These are phyloP conservation scores for Calcarisporium arbuscula DNA, from an alignment of 2,329 filamentous ascomycete species.

Conservation along the genomic window DNA sequence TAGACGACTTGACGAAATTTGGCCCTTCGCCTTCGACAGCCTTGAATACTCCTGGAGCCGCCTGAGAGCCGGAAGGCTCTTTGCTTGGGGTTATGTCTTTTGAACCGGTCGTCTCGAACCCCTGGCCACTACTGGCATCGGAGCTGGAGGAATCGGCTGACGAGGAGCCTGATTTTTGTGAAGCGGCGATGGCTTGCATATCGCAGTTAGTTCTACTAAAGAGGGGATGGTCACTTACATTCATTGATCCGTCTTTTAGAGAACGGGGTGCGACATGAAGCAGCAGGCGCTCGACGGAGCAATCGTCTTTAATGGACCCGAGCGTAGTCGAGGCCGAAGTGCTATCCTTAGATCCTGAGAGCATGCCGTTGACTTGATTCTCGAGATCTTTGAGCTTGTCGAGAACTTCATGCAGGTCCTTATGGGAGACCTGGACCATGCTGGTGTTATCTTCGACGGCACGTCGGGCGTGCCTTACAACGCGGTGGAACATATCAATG, in stretches of 20 bases:
- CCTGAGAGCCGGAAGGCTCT: no score
- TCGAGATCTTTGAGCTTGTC: slow-evolving; percentile 21
- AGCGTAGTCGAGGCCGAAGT: not conserved
- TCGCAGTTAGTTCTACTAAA: slow-evolving; percentile 20
- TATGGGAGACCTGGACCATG: slow-evolving; percentile 18
- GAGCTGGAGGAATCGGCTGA: no score
- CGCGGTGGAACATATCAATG: slow-evolving; percentile 9
- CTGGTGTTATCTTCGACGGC: slow-evolving; percentile 19
- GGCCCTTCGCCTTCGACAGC: no score
- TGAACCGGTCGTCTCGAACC: no score
- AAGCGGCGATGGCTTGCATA: slow-evolving; percentile 12
- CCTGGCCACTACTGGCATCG: no score
- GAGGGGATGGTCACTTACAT: slow-evolving; percentile 18
- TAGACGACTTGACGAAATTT: no score
- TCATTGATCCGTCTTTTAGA: slow-evolving; percentile 6
- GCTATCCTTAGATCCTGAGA: slow-evolving; percentile 11
- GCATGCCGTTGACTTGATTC: slow-evolving; percentile 19
- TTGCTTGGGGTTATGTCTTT: no score
- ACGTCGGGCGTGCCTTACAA: slow-evolving; percentile 12
- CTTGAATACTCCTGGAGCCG: no score
- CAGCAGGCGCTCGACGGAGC: slow-evolving; percentile 10
- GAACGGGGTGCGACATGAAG: slow-evolving; percentile 10
- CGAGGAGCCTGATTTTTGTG: no score
- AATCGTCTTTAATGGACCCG: not conserved
- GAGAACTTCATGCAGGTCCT: slow-evolving; percentile 19